These are phyloP conservation scores for Leccinum pachyderme DNA, from an alignment of 1,284 basidiomycete species.

Conservation along the genomic window DNA sequence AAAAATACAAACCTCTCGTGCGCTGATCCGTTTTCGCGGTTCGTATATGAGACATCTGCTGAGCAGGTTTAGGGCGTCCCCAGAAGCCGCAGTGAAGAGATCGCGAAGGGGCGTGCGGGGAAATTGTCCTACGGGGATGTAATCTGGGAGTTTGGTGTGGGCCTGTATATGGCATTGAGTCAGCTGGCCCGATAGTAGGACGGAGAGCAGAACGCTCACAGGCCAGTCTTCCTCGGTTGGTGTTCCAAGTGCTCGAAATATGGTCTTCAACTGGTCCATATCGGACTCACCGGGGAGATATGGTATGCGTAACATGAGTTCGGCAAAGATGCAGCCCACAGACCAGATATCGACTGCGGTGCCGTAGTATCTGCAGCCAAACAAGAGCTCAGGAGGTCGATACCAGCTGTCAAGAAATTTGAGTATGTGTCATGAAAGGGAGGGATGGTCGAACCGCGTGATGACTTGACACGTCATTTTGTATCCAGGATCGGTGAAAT, in stretches of 20 bases:
- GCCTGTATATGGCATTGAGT: conserved; percentile 48
- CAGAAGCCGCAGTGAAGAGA: conserved; percentile 88
- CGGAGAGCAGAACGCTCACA: conserved; percentile 40
- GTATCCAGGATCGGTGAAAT: conserved; percentile 89
- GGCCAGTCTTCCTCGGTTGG: conserved; percentile 98
- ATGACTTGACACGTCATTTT: conserved; percentile 99
- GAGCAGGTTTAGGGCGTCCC: conserved; percentile 85
- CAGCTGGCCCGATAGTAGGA: neutral
- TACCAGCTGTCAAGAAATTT: conserved; percentile 77
- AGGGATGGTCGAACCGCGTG: conserved; percentile 62
- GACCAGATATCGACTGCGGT: conserved; percentile 93
- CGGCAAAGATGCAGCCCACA: conserved; percentile 94
- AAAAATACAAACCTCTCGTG: conserved; percentile 59
- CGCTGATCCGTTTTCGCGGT: conserved; percentile 78
- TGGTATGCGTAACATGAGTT: conserved; percentile 92
- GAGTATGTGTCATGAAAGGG: neutral
- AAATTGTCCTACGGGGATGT: conserved; percentile 79
- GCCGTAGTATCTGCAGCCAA: conserved; percentile 86
- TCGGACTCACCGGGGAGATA: conserved; percentile 93
- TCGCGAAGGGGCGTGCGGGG: conserved; percentile 80
- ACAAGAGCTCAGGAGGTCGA: conserved; percentile 90
- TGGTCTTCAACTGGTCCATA: conserved; percentile 94
- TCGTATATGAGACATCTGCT: conserved; percentile 82
- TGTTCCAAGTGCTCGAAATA: conserved; percentile 91
- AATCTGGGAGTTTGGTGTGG: conserved; percentile 87